Evolutionary conservation across 768 basidiomycete species (phyloP).

Genomic region (Boletus patriciae): DNA sequence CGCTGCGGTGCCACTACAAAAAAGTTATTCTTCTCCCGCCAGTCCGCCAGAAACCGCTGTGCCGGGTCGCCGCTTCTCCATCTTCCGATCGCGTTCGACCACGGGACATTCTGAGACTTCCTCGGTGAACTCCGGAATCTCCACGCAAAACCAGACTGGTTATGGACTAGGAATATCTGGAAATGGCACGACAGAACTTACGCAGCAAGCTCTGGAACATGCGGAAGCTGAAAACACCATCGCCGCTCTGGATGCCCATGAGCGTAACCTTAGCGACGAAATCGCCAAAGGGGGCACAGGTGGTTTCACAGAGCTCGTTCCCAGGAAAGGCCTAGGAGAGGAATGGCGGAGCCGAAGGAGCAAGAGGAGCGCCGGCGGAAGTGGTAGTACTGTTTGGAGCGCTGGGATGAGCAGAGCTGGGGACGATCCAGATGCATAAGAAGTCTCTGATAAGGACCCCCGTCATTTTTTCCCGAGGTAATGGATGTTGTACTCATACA

Average conservation of each 20-base stretch:
- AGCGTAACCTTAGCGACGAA: conserved; percentile 68
- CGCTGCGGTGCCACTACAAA: conserved; percentile 39
- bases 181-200: conserved; percentile 46
- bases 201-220: conserved; percentile 74
- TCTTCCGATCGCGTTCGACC: conserved; percentile 61
- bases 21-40: conserved; percentile 41
- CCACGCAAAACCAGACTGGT: conserved; percentile 36
- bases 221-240: conserved; percentile 76
- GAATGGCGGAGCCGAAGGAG: conserved; percentile 58
- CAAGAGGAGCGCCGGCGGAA: conserved; percentile 55
- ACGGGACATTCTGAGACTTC: conserved; percentile 45
- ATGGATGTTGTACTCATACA: conserved; percentile 11
- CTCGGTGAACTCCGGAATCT: conserved; percentile 47
- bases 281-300: conserved; percentile 70
- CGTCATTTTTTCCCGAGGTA: conserved; percentile 4
- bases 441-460: neutral
- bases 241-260: conserved; percentile 77
- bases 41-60: conserved; percentile 27
- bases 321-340: conserved; percentile 42
- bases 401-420: conserved; percentile 73
- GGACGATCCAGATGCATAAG: conserved; percentile 42
- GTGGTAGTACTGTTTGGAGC: conserved; percentile 83
- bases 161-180: conserved; percentile 32
- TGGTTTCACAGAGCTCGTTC: conserved; percentile 78
- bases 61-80: conserved; percentile 58